Evolutionary conservation across 805 yeast species (phyloP).

Genomic region (Candida piceae): DNA sequence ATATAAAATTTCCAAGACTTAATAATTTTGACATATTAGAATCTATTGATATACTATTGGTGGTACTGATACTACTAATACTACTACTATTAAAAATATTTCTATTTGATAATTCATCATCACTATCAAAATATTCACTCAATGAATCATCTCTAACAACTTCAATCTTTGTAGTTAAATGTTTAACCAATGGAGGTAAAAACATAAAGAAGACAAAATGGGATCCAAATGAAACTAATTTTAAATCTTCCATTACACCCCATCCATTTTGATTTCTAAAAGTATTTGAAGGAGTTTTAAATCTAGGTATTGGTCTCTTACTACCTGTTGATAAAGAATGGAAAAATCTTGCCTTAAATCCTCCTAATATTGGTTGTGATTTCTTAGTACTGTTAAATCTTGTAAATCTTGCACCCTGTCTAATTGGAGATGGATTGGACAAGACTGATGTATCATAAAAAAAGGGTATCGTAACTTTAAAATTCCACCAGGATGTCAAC

Average conservation of each 20-base stretch:
- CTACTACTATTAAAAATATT: background rate
- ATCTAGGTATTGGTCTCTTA: conserved; percentile 7
- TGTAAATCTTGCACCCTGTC: too few species aligned
- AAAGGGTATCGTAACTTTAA: background rate
- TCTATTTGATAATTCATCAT: background rate
- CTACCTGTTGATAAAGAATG: background rate
- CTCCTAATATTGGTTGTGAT: too few species aligned
- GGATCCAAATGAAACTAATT: conserved; percentile 27
- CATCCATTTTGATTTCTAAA: conserved; percentile 8
- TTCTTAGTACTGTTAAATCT: too few species aligned
- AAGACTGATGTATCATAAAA: background rate
- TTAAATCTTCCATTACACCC: conserved; percentile 26
- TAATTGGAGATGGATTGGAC: background rate
- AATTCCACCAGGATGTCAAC: conserved; percentile 1
- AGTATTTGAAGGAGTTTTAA: background rate
- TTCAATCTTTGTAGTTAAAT: conserved; percentile 25
- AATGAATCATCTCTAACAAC: conserved; percentile 26
- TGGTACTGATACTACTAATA: too few species aligned
- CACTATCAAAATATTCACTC: conserved; percentile 8
- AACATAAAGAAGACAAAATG: conserved; percentile 28
- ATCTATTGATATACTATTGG: background rate
- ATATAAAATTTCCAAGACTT: background rate
- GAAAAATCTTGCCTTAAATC: background rate
- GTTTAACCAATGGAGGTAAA: conserved; percentile 24
- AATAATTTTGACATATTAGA: background rate